These are phyloP conservation scores for Blastosporella zonata DNA, from an alignment of 1,284 basidiomycete species.

Conservation along the genomic window DNA sequence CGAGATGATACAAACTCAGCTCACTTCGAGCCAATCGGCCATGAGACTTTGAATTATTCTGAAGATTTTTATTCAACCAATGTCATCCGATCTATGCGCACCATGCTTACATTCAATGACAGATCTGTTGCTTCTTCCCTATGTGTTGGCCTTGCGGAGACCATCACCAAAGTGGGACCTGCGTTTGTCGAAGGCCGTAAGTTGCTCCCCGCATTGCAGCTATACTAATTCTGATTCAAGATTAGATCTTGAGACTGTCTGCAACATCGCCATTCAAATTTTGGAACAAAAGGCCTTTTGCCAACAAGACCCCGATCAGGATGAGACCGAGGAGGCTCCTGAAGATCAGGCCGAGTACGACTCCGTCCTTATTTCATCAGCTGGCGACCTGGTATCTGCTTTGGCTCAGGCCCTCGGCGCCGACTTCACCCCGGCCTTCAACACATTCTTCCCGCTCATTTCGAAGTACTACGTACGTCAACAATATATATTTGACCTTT, in stretches of 20 bases:
- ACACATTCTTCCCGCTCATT: slow-evolving; percentile 86
- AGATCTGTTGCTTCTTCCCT: slow-evolving; percentile 87
- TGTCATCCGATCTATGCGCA: slow-evolving; percentile 3
- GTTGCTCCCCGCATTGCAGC: slow-evolving; percentile 25
- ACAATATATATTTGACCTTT: background rate
- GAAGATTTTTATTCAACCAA: slow-evolving; percentile 15
- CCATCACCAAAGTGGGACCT: slow-evolving; percentile 88
- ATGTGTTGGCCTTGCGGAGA: slow-evolving; percentile 86
- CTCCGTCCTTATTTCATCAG: slow-evolving; percentile 91
- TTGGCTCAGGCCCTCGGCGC: slow-evolving; percentile 83
- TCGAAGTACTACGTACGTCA: slow-evolving; percentile 86
- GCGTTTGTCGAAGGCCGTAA: slow-evolving; percentile 73
- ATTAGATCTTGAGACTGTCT: slow-evolving; percentile 77
- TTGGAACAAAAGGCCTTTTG: slow-evolving; percentile 92
- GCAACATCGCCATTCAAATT: slow-evolving; percentile 77
- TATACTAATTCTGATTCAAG: background rate
- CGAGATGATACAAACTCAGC: slow-evolving; percentile 80
- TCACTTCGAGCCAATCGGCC: slow-evolving; percentile 74
- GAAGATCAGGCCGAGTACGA: slow-evolving; percentile 96
- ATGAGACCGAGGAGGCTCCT: slow-evolving; percentile 77
- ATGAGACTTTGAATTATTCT: slow-evolving; percentile 51
- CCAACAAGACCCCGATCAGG: slow-evolving; percentile 95
- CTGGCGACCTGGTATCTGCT: slow-evolving; percentile 91
- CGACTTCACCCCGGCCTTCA: slow-evolving; percentile 86
- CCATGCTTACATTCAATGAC: slow-evolving; percentile 1